A percentile compares a stretch with the other conserved stretches of the same genome.
These are phyloP conservation scores for Candida suzukii DNA, from an alignment of 805 yeast species.

Conservation along the genomic window DNA sequence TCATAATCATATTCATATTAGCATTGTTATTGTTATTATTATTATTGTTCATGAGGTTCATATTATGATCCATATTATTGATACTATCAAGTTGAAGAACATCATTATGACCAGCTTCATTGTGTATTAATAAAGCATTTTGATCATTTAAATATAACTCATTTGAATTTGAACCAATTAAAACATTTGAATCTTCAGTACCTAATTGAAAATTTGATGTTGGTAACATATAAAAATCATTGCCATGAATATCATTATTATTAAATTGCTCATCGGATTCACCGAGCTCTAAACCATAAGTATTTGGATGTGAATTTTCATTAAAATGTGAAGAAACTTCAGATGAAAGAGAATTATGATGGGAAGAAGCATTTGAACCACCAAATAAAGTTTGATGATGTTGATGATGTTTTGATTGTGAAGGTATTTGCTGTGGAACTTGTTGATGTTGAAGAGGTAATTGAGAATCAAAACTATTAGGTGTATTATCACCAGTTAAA, in stretches of 20 bases:
- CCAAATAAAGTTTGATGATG: not conserved
- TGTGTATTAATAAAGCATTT: not conserved
- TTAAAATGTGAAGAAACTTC: not conserved
- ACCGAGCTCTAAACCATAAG: not conserved
- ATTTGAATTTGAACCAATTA: not conserved
- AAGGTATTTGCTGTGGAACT: not conserved
- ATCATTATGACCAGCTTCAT: not conserved
- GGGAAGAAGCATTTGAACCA: not conserved
- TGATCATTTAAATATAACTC: not conserved
- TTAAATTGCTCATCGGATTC: not conserved
- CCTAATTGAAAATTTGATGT: not conserved
- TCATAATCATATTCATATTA: too few species aligned
- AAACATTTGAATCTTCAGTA: not conserved
- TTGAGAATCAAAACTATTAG: not conserved
- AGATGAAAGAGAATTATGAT: not conserved
- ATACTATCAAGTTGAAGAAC: not conserved
- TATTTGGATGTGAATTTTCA: not conserved
- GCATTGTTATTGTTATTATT: slow-evolving; percentile 1
- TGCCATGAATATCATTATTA: not conserved
- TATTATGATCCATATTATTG: not conserved
- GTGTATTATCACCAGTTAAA: not conserved
- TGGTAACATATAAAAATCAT: not conserved
- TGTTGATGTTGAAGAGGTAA: not conserved
- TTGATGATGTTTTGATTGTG: not conserved
- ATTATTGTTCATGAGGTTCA: not conserved